Evolutionary conservation across 1,139 yeast genomes (phyloP).

Genomic region (Debaryomyces nepalensis): DNA sequence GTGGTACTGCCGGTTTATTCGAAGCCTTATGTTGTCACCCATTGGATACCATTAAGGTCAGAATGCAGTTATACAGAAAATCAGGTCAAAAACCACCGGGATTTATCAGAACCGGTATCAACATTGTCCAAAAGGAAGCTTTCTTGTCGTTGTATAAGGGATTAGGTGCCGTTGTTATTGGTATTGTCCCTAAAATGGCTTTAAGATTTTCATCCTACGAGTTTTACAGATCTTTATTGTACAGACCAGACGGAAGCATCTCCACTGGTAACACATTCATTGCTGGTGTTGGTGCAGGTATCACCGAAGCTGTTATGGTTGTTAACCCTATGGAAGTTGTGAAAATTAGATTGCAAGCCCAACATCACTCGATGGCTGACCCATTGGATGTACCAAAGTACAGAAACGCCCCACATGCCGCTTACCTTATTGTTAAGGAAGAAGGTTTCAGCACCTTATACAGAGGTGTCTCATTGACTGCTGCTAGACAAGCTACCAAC

Average conservation of each 20-base stretch:
- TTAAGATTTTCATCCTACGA: constrained; percentile 94
- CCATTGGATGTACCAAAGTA: constrained; percentile 83
- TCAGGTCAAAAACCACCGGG: constrained; percentile 78
- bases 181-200: constrained; percentile 98
- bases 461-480: constrained; percentile 94
- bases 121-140: constrained; percentile 80
- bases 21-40: constrained; percentile 98
- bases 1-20: constrained; percentile 96
- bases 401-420: constrained; percentile 91
- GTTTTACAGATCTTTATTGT: constrained; percentile 73
- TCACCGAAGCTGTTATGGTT: constrained; percentile 91
- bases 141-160: constrained; percentile 91
- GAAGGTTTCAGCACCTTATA: constrained; percentile 90
- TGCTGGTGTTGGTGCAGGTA: constrained; percentile 98
- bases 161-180: constrained; percentile 94
- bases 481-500: constrained; percentile 97
- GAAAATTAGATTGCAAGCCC: constrained; percentile 95
- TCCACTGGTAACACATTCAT: constrained; percentile 75
- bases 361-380: constrained; percentile 85
- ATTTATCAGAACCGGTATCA: constrained; percentile 77
- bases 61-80: constrained; percentile 87
- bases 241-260: constrained; percentile 68
- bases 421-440: constrained; percentile 80
- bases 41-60: constrained; percentile 89
- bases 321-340: constrained; percentile 98